Conservation (phyloP, 1,139 yeast genomes). For the Diutina siamensis region DNA sequence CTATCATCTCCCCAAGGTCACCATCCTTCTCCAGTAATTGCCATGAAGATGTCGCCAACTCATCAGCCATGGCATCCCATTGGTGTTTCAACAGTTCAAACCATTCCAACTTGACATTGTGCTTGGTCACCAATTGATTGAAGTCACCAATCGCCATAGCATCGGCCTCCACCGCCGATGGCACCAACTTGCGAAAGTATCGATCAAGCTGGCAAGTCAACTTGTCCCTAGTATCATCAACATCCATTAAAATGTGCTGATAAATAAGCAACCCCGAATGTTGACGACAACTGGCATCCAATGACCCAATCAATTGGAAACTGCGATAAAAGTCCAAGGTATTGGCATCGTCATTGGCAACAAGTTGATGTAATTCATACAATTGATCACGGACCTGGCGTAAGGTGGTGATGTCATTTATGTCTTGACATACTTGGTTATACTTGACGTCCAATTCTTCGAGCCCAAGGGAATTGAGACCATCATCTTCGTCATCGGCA, state of each 20-base stretch:
- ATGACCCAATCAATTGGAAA: not conserved
- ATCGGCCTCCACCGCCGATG: not conserved
- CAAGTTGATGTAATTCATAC: not conserved
- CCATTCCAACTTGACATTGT: not conserved
- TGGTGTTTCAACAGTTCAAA: not conserved
- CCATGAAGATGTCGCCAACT: not conserved
- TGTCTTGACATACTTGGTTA: not conserved
- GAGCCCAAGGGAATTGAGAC: not conserved
- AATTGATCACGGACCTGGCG: not conserved
- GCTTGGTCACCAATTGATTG: not conserved
- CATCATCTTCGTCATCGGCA: not conserved
- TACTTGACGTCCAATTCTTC: not conserved
- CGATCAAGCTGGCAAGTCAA: not conserved
- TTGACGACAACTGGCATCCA: not conserved
- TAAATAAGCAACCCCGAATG: conserved; percentile 1
- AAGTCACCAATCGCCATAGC: not conserved
- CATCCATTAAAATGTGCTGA: not conserved
- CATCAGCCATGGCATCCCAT: not conserved
- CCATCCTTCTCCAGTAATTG: not conserved
- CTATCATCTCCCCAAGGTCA: not conserved
- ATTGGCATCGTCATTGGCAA: not conserved
- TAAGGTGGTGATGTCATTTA: not conserved
- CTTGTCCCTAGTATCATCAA: not conserved
- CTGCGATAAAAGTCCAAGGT: not conserved
- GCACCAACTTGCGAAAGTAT: not conserved